These are phyloP conservation scores for Phytophthora uliginosa DNA, from an alignment of 352 stramenopile species.

Conservation along the genomic window DNA sequence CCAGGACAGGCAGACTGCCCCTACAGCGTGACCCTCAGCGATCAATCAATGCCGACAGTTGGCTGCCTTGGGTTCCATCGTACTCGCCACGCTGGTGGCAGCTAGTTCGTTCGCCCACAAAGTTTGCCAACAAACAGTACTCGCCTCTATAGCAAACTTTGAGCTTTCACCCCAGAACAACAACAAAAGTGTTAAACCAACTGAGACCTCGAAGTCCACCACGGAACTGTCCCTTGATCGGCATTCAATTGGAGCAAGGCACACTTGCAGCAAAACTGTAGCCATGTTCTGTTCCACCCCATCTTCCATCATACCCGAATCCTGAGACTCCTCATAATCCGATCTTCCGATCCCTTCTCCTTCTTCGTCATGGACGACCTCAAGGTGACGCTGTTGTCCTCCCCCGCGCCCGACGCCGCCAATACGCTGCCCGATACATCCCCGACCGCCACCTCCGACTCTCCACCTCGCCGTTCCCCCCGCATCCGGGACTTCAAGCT, in stretches of 20 bases:
- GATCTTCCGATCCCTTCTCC: constrained; percentile 21
- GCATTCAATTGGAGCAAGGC: neutral
- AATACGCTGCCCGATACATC: constrained; percentile 1
- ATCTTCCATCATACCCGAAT: constrained; percentile 14
- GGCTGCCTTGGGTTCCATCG: too few species aligned
- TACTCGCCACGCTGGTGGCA: too few species aligned
- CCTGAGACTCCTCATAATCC: constrained; percentile 10
- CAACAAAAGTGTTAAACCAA: neutral
- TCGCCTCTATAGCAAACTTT: neutral
- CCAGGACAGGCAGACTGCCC: neutral
- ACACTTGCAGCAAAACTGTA: neutral
- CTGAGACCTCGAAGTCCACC: neutral
- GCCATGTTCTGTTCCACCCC: neutral
- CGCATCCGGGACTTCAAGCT: constrained; percentile 38
- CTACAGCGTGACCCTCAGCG: neutral
- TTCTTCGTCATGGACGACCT: constrained; percentile 57
- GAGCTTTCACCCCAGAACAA: neutral
- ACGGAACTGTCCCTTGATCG: too few species aligned
- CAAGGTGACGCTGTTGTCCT: constrained; percentile 47
- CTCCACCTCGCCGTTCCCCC: constrained; percentile 19
- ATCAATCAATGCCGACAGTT: neutral
- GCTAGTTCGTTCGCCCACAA: neutral
- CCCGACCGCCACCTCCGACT: constrained; percentile 1
- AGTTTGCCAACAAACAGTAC: neutral
- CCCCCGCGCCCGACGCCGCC: constrained; percentile 28